phyloP scores from a whole-genome alignment of 1,139 yeast species.

The Protomyces macrosporus region DNA sequence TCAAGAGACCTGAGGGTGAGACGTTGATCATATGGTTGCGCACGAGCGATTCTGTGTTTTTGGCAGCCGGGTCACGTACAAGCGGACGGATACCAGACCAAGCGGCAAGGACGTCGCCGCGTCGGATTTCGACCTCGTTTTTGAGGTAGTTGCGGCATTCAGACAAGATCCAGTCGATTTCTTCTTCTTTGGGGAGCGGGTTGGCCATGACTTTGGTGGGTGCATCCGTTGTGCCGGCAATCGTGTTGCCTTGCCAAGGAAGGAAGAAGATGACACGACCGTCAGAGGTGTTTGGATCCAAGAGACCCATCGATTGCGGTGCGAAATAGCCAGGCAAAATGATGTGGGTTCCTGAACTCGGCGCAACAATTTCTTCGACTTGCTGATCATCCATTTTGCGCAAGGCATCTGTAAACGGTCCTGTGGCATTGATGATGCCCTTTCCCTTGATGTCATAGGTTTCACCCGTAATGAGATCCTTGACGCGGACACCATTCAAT shows the following conservation, averaged over 20 bases:
- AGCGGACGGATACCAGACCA: slow-evolving; percentile 97
- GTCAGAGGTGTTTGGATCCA: slow-evolving; percentile 88
- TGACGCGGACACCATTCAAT: slow-evolving; percentile 69
- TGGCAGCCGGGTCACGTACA: slow-evolving; percentile 74
- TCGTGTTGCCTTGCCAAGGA: slow-evolving; percentile 97
- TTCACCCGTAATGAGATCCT: slow-evolving; percentile 45
- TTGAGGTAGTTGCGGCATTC: slow-evolving; percentile 81
- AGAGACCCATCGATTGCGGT: slow-evolving; percentile 78
- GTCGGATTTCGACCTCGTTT: slow-evolving; percentile 71
- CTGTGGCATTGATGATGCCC: slow-evolving; percentile 85
- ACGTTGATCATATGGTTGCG: slow-evolving; percentile 79
- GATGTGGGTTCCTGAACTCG: slow-evolving; percentile 90
- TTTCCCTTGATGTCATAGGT: slow-evolving; percentile 54
- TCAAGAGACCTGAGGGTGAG: slow-evolving; percentile 68
- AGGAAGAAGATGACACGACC: slow-evolving; percentile 95
- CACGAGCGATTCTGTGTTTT: slow-evolving; percentile 70
- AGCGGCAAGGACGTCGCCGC: slow-evolving; percentile 88
- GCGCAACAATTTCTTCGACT: slow-evolving; percentile 75
- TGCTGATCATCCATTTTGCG: slow-evolving; percentile 71
- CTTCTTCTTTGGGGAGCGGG: slow-evolving; percentile 85
- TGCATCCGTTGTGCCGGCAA: slow-evolving; percentile 92
- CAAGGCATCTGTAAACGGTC: slow-evolving; percentile 81
- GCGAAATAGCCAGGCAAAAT: slow-evolving; percentile 89
- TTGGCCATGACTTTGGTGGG: slow-evolving; percentile 58
- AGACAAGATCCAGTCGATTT: slow-evolving; percentile 77